phyloP scores from a whole-genome alignment of 2,329 filamentous ascomycete genomes.

The Dryadomyces quercivorus region DNA sequence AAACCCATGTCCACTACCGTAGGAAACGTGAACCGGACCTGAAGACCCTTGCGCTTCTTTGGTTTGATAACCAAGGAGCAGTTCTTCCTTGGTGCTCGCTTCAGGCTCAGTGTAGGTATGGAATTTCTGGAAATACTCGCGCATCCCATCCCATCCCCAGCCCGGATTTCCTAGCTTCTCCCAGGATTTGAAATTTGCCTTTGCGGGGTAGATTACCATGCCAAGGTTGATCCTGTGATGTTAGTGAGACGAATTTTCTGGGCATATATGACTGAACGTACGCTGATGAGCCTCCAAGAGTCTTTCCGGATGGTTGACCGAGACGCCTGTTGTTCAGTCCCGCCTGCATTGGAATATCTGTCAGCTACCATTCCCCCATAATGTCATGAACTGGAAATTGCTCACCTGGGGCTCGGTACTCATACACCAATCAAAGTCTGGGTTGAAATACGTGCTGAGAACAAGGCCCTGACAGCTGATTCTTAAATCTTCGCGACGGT shows the following conservation, averaged over 20 bases:
- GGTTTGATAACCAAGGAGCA: not conserved
- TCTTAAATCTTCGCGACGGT: not conserved
- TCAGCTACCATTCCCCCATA: too few relatives aligned
- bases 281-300: slow-evolving; percentile 1
- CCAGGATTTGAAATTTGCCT: slow-evolving; percentile 40
- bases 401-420: not conserved
- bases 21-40: not conserved
- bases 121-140: slow-evolving; percentile 12
- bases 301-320: slow-evolving; percentile 1
- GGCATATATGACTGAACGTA: too few relatives aligned
- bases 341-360: not conserved
- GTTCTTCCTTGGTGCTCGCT: not conserved
- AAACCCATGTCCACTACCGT: not conserved
- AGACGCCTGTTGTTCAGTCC: not conserved
- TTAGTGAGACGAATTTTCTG: too few relatives aligned
- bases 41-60: not conserved
- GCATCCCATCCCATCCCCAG: slow-evolving; percentile 34
- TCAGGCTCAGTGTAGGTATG: slow-evolving; percentile 1
- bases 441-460: slow-evolving; percentile 1
- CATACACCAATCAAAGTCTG: slow-evolving; percentile 4
- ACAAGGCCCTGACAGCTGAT: slow-evolving; percentile 2
- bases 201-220: slow-evolving; percentile 1
- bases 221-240: not conserved
- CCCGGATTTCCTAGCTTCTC: slow-evolving; percentile 40
- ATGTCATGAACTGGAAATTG: too few relatives aligned